Percentiles rank a stretch among this genome's conserved stretches.
Conservation (phyloP, 1,284 basidiomycete species). For the Ustilago crameri region DNA sequence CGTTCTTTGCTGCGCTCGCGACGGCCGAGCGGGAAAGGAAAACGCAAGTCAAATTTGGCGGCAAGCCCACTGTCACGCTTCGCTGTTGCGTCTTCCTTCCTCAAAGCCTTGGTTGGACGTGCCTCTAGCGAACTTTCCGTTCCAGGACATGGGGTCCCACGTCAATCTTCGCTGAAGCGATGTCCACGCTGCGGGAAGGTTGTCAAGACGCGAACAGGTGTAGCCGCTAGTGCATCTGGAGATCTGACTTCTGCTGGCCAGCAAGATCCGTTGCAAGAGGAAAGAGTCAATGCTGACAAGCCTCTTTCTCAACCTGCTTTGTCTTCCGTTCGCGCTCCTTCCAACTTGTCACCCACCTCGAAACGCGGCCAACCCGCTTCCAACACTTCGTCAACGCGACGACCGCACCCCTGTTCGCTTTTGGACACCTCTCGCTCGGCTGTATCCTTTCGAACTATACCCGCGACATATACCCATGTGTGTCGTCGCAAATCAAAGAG, state of each 20-base stretch:
- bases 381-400: conserved; percentile 8
- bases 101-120: conserved; percentile 21
- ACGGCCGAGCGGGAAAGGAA: neutral
- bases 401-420: conserved; percentile 16
- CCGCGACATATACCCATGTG: conserved; percentile 69
- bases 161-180: neutral
- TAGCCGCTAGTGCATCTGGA: neutral
- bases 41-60: neutral
- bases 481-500: conserved; percentile 74
- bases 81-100: conserved; percentile 10
- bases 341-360: neutral
- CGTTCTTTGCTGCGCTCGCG: neutral
- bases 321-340: conserved; percentile 9
- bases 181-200: conserved; percentile 33
- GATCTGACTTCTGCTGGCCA: conserved; percentile 8
- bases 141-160: neutral
- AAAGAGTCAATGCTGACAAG: conserved; percentile 27
- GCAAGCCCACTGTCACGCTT: conserved; percentile 2
- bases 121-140: neutral
- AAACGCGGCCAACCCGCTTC: neutral
- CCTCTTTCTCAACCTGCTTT: conserved; percentile 14
- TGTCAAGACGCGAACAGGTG: conserved; percentile 4
- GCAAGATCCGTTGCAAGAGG: conserved; percentile 2
- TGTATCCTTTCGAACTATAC: conserved; percentile 53
- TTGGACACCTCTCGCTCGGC: conserved; percentile 6